Conservation (phyloP, 2,329 filamentous ascomycete genomes). For the Sporothrix euskadiensis region DNA sequence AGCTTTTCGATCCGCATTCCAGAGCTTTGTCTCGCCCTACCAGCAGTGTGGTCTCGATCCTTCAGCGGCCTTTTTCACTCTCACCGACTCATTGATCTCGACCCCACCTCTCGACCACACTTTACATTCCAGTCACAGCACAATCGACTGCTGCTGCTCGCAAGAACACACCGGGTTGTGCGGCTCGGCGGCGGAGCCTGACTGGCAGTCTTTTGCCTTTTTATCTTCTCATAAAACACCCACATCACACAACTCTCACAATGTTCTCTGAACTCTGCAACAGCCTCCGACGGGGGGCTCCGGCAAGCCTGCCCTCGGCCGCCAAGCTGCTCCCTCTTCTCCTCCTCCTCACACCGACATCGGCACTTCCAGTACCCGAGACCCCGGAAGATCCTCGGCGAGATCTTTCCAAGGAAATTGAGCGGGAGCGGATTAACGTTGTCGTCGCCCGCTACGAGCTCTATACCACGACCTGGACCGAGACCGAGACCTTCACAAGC, state of each 20-base stretch:
- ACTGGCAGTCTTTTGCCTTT: background rate
- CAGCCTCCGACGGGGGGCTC: background rate
- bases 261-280: conserved; percentile 21
- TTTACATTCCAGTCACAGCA: conserved; percentile 26
- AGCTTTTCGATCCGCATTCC: conserved; percentile 24
- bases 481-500: conserved; percentile 61
- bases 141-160: background rate
- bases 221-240: background rate
- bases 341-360: conserved; percentile 34
- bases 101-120: conserved; percentile 20
- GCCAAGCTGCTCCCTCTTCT: conserved; percentile 18
- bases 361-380: conserved; percentile 53
- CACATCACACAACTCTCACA: background rate
- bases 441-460: conserved; percentile 38
- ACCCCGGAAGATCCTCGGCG: conserved; percentile 45
- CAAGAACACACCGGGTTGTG: conserved; percentile 12
- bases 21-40: conserved; percentile 11
- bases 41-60: conserved; percentile 1
- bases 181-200: conserved; percentile 20
- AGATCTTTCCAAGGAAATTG: conserved; percentile 52
- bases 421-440: conserved; percentile 44
- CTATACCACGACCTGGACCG: conserved; percentile 61
- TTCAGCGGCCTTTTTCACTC: background rate
- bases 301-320: background rate
- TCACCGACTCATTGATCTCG: conserved; percentile 15